A percentile compares a stretch with the other conserved stretches of the same genome.
Conservation (phyloP, 768 basidiomycete genomes). For the Candolleomyces efflorescens region DNA sequence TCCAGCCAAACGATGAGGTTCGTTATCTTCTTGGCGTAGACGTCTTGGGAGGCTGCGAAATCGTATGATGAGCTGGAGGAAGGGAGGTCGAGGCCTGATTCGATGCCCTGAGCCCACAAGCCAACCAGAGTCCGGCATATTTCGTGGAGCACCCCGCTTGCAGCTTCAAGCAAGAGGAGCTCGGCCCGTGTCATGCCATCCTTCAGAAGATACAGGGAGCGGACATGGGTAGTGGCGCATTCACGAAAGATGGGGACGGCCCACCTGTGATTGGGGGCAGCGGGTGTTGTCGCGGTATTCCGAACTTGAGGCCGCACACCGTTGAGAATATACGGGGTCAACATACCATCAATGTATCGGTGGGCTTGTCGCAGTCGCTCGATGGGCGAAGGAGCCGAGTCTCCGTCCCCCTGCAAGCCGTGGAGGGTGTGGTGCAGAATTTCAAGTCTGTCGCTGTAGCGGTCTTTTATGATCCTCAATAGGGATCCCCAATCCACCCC, state of each 20-base stretch:
- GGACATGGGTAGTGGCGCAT: conserved; percentile 29
- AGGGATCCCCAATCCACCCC: conserved; percentile 40
- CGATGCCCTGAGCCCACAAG: conserved; percentile 43
- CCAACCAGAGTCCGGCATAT: conserved; percentile 42
- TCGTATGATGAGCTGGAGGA: background rate
- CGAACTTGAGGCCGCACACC: conserved; percentile 10
- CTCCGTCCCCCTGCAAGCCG: background rate
- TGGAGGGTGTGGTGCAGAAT: conserved; percentile 30
- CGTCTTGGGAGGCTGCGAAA: background rate
- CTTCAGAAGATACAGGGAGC: conserved; percentile 12
- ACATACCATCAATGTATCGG: conserved; percentile 27
- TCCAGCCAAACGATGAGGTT: conserved; percentile 47
- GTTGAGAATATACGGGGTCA: conserved; percentile 27
- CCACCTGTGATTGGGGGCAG: conserved; percentile 20
- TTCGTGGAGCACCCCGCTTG: conserved; percentile 34
- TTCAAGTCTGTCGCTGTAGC: conserved; percentile 38
- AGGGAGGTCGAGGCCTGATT: conserved; percentile 16
- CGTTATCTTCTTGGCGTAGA: background rate
- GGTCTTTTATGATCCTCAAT: conserved; percentile 32
- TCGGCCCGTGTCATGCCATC: conserved; percentile 21
- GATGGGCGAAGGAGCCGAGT: too few relatives aligned
- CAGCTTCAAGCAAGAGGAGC: conserved; percentile 21
- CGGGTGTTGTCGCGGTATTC: background rate
- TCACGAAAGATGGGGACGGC: conserved; percentile 27
- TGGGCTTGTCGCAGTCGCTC: conserved; percentile 18